These are phyloP conservation scores for Calendula officinalis DNA, from an alignment of 129 eudicot species.

Conservation along the genomic window DNA sequence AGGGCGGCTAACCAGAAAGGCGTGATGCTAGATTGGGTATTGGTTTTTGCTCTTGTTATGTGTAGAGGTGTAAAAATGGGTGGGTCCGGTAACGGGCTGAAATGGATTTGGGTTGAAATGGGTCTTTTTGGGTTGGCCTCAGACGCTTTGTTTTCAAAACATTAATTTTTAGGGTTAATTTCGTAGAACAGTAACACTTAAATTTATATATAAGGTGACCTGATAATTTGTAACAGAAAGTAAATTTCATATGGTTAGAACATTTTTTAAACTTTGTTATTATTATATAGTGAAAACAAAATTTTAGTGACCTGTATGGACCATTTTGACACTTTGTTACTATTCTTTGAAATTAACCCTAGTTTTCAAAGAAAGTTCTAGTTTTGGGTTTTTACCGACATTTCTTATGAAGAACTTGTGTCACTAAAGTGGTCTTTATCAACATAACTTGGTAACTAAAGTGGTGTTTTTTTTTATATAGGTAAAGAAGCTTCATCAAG, in stretches of 20 bases:
- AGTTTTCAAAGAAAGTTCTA: background rate
- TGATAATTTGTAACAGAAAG: no score
- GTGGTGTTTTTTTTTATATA: conserved; percentile 28
- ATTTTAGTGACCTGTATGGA: no score
- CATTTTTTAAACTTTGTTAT: no score
- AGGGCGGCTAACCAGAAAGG: conserved; percentile 78
- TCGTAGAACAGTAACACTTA: no score
- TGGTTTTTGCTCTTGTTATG: background rate
- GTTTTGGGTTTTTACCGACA: background rate
- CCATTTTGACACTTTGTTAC: no score
- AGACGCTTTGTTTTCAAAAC: background rate
- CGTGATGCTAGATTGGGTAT: conserved; percentile 90
- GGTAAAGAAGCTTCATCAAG: conserved; percentile 81
- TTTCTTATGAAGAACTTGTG: background rate
- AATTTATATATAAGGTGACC: no score
- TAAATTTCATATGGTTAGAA: no score
- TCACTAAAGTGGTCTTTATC: background rate
- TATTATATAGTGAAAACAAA: no score
- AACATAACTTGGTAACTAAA: background rate
- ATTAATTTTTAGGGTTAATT: background rate
- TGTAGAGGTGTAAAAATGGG: background rate
- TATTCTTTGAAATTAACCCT: no score
- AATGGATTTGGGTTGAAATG: background rate
- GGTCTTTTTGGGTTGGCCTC: background rate
- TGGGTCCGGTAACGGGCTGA: background rate